Base-by-base conservation (phyloP, 495 filamentous ascomycete species). In the Physcia stellaris region DNA sequence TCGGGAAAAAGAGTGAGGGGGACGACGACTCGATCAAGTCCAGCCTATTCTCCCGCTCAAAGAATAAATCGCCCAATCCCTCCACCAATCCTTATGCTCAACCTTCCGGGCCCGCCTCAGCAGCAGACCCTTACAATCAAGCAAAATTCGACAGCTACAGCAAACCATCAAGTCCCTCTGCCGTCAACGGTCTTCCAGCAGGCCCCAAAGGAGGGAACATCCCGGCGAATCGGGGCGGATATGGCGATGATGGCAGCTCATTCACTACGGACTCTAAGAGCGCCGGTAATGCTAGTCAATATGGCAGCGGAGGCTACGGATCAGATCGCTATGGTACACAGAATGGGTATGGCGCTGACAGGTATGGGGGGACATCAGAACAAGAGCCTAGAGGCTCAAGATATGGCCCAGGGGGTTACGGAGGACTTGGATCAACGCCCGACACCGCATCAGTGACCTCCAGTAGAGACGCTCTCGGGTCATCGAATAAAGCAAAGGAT, bases 361-460 rank as follows among this genome's bases (percentile, higher is more conserved):
- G 73, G 52, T 86, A 77, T 42, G 70, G 72, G 32, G 38, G 44
- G 37, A 41, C 47, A 13, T 35, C 58, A 31, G 15, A 43, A 38
- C 29, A 33, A 34, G 39, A 39, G 33, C 41, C 20, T 30, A 31
- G 36, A 28, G 38, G 35, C 24, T 60, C 67, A 21, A 60, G 60
- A 39, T 64, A 72, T 41, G 71, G 79, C 24, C 58, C 69, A 36
- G 78, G 80, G 42, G 82, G 82, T 33, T 88, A 88, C 49, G 83
- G 83, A 32, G 79, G 79, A 19, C 48, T 86, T 31, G 79, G 77
- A 40, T 67, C 71, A 34, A 74, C 70, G 48, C 68, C 69, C 34
- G 67, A 71, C 39, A 65, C 71, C 21, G 52, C 49, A 30, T 48
- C 50, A 4, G 53, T 53, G 4, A 73, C 77, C 47, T 62, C 62